phyloP scores from a whole-genome alignment of 192 early-diverging fungal genomes.

The Phycomyces blakesleeanus region DNA sequence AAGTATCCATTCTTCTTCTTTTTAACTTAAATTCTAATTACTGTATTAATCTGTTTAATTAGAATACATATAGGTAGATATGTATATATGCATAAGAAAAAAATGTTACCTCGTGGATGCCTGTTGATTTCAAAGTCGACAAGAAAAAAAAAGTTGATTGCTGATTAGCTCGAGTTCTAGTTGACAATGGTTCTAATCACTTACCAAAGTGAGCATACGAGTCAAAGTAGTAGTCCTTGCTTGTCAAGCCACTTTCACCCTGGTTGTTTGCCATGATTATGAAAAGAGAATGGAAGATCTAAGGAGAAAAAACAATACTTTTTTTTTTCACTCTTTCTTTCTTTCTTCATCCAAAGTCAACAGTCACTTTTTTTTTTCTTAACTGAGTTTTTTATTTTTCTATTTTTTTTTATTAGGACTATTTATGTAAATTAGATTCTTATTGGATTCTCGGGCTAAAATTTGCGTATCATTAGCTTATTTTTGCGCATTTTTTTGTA shows the following conservation, averaged over 20 bases:
- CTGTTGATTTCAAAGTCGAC: neutral
- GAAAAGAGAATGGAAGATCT: neutral
- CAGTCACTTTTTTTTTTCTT: too few species aligned
- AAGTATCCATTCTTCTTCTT: neutral
- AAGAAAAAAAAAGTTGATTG: slow-evolving; percentile 2
- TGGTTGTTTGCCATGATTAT: slow-evolving; percentile 1
- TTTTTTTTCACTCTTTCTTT: too few species aligned
- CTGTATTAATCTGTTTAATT: too few species aligned
- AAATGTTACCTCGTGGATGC: slow-evolving; percentile 23
- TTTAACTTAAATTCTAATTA: too few species aligned
- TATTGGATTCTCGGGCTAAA: too few species aligned
- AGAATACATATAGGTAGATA: neutral
- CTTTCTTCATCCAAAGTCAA: too few species aligned
- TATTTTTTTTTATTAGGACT: too few species aligned
- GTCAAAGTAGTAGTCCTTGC: slow-evolving; percentile 94
- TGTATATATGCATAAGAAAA: neutral
- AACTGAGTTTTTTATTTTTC: too few species aligned
- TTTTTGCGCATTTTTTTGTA: too few species aligned
- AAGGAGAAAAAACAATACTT: slow-evolving; percentile 2
- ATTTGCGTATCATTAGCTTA: too few species aligned
- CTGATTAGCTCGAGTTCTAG: neutral
- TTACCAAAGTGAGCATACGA: slow-evolving; percentile 94
- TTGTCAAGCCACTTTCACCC: slow-evolving; percentile 17
- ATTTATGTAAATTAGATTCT: too few species aligned
- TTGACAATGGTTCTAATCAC: neutral